Conservation (phyloP, 1,284 basidiomycete genomes). For the Singerocomus inundabilis region DNA sequence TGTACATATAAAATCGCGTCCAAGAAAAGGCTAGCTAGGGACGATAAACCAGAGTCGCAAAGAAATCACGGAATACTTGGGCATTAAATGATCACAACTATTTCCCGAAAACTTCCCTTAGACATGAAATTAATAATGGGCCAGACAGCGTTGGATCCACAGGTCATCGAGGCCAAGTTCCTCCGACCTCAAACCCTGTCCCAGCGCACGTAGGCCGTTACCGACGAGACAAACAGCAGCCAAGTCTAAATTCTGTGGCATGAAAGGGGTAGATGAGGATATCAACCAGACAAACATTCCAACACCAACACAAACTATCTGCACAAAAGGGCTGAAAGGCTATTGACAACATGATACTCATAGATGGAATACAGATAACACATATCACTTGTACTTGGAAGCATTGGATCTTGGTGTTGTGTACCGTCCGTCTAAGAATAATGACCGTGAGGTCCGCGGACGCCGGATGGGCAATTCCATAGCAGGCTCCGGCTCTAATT, state of each 20-base stretch:
- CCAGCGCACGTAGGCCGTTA: neutral
- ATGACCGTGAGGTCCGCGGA: neutral
- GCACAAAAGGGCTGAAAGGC: neutral
- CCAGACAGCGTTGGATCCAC: neutral
- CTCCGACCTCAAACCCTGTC: neutral
- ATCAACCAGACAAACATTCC: neutral
- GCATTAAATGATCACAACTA: neutral
- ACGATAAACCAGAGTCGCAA: neutral
- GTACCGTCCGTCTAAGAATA: neutral
- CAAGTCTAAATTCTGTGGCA: neutral
- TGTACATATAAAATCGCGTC: neutral
- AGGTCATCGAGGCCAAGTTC: neutral
- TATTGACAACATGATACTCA: neutral
- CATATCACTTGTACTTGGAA: neutral
- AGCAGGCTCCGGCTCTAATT: constrained; percentile 33
- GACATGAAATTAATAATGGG: neutral
- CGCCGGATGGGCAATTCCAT: constrained; percentile 31
- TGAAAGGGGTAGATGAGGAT: neutral
- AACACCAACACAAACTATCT: neutral
- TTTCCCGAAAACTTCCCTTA: neutral
- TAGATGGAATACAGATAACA: neutral
- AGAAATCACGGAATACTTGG: neutral
- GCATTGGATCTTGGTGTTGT: neutral
- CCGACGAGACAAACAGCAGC: neutral
- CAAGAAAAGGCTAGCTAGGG: neutral